Conservation (phyloP, 1,284 basidiomycete genomes). For the Sporisorium sorghi region DNA sequence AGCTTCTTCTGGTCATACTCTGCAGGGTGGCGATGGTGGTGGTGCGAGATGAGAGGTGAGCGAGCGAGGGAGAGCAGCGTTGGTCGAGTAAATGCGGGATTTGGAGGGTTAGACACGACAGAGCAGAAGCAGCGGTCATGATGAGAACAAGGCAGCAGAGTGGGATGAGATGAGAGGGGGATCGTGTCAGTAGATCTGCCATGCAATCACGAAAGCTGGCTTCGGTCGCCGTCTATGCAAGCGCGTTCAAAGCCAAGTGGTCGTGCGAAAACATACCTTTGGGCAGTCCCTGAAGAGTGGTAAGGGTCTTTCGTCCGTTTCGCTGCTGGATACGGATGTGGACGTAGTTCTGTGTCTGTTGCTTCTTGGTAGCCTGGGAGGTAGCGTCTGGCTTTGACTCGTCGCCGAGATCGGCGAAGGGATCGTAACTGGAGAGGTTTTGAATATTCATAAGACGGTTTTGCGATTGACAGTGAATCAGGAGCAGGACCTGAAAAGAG, state of each 20-base stretch:
- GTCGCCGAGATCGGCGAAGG: conserved; percentile 70
- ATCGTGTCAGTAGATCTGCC: background rate
- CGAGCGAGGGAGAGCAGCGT: background rate
- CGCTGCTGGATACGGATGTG: conserved; percentile 88
- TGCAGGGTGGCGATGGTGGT: conserved; percentile 69
- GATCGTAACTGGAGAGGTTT: conserved; percentile 69
- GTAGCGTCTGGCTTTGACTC: conserved; percentile 52
- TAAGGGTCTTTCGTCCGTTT: conserved; percentile 98
- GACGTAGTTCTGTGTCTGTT: conserved; percentile 68
- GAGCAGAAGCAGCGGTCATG: background rate
- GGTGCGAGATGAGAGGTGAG: background rate
- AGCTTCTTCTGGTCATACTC: conserved; percentile 99
- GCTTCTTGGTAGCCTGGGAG: conserved; percentile 52
- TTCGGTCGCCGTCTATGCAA: too few species aligned
- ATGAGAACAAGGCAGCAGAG: too few species aligned
- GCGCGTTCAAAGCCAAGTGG: background rate
- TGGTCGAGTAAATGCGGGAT: background rate
- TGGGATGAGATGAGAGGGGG: background rate
- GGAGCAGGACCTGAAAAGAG: conserved; percentile 48
- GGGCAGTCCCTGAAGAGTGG: conserved; percentile 95
- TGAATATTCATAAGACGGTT: conserved; percentile 69
- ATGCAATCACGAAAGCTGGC: background rate
- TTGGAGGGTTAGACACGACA: background rate
- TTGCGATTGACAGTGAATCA: conserved; percentile 48
- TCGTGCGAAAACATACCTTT: conserved; percentile 76